Base-by-base conservation (phyloP, 2,329 filamentous ascomycete species). In the Ceratocystis cubensis region DNA sequence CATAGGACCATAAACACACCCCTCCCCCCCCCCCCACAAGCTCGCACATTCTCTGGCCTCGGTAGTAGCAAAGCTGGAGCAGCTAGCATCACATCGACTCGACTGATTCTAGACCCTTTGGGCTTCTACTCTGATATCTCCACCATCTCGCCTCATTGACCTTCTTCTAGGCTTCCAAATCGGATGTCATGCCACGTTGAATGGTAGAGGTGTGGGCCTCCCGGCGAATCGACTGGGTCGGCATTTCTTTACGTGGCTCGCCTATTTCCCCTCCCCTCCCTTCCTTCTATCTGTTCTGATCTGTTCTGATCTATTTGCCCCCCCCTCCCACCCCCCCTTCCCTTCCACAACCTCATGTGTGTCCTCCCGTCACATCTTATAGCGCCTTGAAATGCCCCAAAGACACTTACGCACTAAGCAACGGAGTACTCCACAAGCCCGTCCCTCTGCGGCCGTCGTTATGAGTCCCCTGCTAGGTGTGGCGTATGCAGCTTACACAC, bases 241-340 rank as follows among this genome's bases (percentile, higher is more conserved):
- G 28, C 53, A 57, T 30, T 30, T 57, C 53, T 57, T 13, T 57
- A 57, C 22, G 53, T 57, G 53, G 53, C 53, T 57, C 22, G 53
- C 30, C 22, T 57, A 57, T 30, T 57, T 30, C 53, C 53, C 20
- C 7, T 30, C 8, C 25, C 4, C 53, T n/a, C 53, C 30, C 10
- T 22, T 25, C 46, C n/a, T 15, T 41, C 37, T 41, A 15, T 41
- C 37, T 41, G 37, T 50, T 50, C 30, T 33, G 30, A 15, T 41
- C 37, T 41, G 37, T 13, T 41, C 37, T 41, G 10, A 13, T 41
- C 37, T 41, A 13, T 22, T 30, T 57, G 13, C 8, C 25, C 25
- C 53, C 17, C 17, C 25, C 25, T 2, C 25, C 10, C 25, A 57
- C 8, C 20, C 53, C 22, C 17, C 53, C 25, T n/a, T 25, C 30